phyloP scores from a whole-genome alignment of 441 rosid genomes.

The Erysimum cheiri region DNA sequence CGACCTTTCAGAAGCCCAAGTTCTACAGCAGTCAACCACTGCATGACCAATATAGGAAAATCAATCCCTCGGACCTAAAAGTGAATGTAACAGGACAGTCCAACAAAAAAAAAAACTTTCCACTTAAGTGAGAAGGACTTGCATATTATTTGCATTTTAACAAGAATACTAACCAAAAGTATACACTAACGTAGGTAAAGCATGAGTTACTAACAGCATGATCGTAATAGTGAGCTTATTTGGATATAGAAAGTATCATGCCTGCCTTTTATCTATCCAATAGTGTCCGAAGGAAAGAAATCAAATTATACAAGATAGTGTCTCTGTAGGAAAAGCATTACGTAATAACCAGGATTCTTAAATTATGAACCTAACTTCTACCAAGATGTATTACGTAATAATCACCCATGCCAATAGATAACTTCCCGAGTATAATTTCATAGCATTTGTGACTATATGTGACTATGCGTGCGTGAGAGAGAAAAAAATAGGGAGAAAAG shows the following conservation, averaged over 20 bases:
- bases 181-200: slow-evolving; percentile 5
- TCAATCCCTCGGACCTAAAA: slow-evolving; percentile 41
- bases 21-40: slow-evolving; percentile 98
- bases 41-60: slow-evolving; percentile 47
- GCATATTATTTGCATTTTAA: slow-evolving; percentile 16
- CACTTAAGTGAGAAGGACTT: slow-evolving; percentile 19
- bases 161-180: slow-evolving; percentile 6
- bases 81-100: slow-evolving; percentile 10
- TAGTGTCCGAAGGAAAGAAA: slow-evolving; percentile 13
- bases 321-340: slow-evolving; percentile 1
- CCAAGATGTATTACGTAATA: slow-evolving; percentile 15
- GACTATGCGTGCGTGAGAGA: slow-evolving; percentile 12
- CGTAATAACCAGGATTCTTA: slow-evolving; percentile 7
- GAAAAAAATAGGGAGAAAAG: slow-evolving; percentile 29
- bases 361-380: slow-evolving; percentile 18
- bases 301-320: slow-evolving; percentile 9
- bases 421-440: slow-evolving; percentile 29
- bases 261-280: neutral
- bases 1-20: slow-evolving; percentile 98
- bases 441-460: neutral
- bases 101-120: slow-evolving; percentile 9
- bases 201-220: slow-evolving; percentile 25
- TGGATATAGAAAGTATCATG: slow-evolving; percentile 27
- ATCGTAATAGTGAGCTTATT: slow-evolving; percentile 8
- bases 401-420: slow-evolving; percentile 10